phyloP scores from a whole-genome alignment of 768 basidiomycete species.

The Kwoniella sp. region DNA sequence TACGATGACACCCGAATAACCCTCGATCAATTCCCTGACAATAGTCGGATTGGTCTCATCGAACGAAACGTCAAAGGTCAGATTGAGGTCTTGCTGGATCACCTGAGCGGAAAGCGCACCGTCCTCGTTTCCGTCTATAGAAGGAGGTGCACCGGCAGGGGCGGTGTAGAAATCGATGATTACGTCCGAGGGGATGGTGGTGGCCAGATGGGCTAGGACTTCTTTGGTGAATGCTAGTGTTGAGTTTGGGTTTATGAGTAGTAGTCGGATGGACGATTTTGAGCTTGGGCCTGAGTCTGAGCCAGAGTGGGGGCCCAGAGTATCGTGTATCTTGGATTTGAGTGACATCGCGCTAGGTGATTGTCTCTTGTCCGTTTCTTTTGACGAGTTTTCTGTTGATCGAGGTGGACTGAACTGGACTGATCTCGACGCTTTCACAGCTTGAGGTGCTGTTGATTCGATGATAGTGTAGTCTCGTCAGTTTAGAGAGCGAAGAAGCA shows the following conservation, averaged over 20 bases:
- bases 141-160: constrained; percentile 14
- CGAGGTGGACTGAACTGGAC: no score
- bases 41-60: neutral
- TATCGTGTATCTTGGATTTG: constrained; percentile 20
- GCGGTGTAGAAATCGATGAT: constrained; percentile 27
- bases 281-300: neutral
- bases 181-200: constrained; percentile 7
- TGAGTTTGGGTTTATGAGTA: constrained; percentile 29
- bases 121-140: constrained; percentile 26
- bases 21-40: neutral
- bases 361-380: neutral
- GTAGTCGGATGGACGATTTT: constrained; percentile 17
- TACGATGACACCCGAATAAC: constrained; percentile 18
- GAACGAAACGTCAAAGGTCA: neutral
- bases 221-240: constrained; percentile 27
- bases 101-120: constrained; percentile 21
- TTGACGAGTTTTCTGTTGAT: no score
- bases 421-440: no score
- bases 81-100: constrained; percentile 13
- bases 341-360: neutral
- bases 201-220: neutral
- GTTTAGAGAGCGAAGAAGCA: no score
- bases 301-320: constrained; percentile 7
- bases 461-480: no score
- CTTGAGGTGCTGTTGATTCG: no score